Conservation (phyloP, 345 rosid species). For the Sonneratia caseolaris region DNA sequence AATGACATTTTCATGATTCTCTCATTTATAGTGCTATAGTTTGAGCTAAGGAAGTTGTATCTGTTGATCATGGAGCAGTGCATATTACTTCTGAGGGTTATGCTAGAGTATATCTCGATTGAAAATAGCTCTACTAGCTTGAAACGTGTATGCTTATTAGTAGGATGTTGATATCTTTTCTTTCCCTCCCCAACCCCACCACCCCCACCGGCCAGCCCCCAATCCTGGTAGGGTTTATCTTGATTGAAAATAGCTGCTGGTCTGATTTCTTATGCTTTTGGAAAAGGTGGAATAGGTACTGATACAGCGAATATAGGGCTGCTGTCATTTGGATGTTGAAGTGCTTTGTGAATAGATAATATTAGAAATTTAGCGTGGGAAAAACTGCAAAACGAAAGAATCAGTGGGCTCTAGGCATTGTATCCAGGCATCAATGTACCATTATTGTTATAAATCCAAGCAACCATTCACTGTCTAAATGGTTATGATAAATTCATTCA, state of each 20-base stretch:
- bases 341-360: neutral
- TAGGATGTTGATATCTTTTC: neutral
- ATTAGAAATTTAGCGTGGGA: neutral
- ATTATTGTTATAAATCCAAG: neutral
- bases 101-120: too few species aligned
- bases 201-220: too few species aligned
- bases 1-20: neutral
- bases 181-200: too few species aligned
- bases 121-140: neutral
- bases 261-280: neutral
- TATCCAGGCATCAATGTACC: neutral
- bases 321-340: neutral
- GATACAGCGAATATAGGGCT: neutral
- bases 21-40: neutral
- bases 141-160: neutral
- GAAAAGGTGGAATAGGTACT: neutral
- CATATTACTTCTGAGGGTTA: too few species aligned
- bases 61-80: too few species aligned
- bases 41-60: too few species aligned
- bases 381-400: neutral
- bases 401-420: neutral
- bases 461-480: neutral
- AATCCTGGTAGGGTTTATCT: too few species aligned
- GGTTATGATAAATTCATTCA: neutral
- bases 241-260: too few species aligned